Evolutionary conservation across 2,329 filamentous ascomycete genomes (phyloP), one percentile per base, ranked within the genome.

Genomic region (Incumbomyces delicatus): DNA sequence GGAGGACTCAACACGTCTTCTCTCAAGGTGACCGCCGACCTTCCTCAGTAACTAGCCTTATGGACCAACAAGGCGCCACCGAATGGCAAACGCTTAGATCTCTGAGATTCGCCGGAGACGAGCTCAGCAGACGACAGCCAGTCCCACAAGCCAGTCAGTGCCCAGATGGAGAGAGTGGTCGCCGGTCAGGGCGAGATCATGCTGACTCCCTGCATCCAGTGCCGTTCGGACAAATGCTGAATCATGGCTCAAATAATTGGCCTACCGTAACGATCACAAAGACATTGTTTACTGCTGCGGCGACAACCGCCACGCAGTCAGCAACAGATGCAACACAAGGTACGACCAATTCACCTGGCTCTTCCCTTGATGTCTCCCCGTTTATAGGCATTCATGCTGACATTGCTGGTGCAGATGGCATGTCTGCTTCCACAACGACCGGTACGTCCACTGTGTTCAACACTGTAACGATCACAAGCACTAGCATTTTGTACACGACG

Each of bases 201-300:
- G 27, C 42, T 37, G 14, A 45, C 22, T 11, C 27, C 12, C n/a
- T 4, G 7, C 42, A 37, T 16, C 14, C 42, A 45, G 34, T 38
- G 6, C 42, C 33, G 12, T 38, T 45, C 20, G 42, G 42, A 17
- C 17, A 45, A 13, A 37, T 45, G 33, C 34, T 37, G 22, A 37
- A 33, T 14, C 31, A 37, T 37, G 33, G 33, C 13, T 8, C 34
- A 38, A 38, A 45, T 38, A 33, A 22, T 34, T 38, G 11, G 22
- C 34, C 42, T n/a, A 45, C 42, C 13, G 33, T 45, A 6, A 45
- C 42, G 12, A 38, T 45, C 18, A 45, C 34, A 11, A 45, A 37
- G 20, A 45, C 42, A 14, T 18, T 45, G 34, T 45, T 45, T 27
- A 30, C 42, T 17, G 33, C 34, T 16, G 22, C 33, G 7, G 33